These are phyloP conservation scores for Colletotrichum incanum DNA, from an alignment of 2,329 filamentous ascomycete genomes.

Conservation along the genomic window DNA sequence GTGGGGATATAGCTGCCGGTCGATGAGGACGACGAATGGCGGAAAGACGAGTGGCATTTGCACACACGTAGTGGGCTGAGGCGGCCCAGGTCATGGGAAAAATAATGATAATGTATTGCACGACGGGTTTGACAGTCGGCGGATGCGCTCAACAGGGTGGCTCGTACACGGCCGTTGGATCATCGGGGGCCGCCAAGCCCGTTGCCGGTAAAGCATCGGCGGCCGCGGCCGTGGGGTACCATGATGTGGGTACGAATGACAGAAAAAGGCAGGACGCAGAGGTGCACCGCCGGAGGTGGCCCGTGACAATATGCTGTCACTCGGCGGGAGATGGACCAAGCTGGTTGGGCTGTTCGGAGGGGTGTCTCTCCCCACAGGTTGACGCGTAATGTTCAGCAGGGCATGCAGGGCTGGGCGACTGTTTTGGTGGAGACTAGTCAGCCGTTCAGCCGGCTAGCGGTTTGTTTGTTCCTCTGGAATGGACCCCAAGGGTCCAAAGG, in stretches of 20 bases:
- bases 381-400: conserved; percentile 41
- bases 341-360: conserved; percentile 19
- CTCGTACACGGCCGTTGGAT: neutral
- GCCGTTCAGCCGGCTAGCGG: conserved; percentile 10
- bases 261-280: neutral
- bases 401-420: conserved; percentile 16
- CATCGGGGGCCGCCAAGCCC: conserved; percentile 29
- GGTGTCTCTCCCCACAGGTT: conserved; percentile 20
- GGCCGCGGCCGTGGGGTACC: conserved; percentile 2
- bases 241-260: neutral
- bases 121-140: neutral
- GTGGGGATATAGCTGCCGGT: neutral
- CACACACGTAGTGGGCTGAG: conserved; percentile 16
- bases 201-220: conserved; percentile 31
- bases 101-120: conserved; percentile 41
- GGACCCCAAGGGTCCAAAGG: conserved; percentile 11
- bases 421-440: neutral
- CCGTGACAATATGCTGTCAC: conserved; percentile 20
- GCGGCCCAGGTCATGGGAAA: conserved; percentile 1
- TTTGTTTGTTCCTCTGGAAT: conserved; percentile 5
- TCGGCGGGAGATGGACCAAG: conserved; percentile 15
- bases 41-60: conserved; percentile 17
- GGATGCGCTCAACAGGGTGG: neutral
- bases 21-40: neutral
- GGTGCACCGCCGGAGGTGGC: conserved; percentile 26